These are phyloP conservation scores for Apiotrichum akiyoshidainum DNA, from an alignment of 1,284 basidiomycete species.

Conservation along the genomic window DNA sequence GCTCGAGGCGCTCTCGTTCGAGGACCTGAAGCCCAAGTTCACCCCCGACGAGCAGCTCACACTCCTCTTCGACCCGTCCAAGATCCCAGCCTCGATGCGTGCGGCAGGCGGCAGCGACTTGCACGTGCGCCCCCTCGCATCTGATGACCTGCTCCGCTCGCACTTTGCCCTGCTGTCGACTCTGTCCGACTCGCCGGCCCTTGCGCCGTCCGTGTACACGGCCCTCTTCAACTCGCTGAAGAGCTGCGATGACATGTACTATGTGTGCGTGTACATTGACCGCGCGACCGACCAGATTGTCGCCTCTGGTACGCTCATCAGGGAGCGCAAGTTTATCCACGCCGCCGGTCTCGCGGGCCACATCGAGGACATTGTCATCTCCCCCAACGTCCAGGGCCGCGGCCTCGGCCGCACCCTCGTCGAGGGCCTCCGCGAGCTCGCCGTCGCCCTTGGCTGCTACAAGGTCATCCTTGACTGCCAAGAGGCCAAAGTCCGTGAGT, in stretches of 20 bases:
- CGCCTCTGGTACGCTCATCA: conserved; percentile 75
- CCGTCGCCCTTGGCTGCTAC: conserved; percentile 75
- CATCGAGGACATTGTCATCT: conserved; percentile 96
- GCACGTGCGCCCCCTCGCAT: conserved; percentile 74
- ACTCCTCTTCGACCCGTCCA: conserved; percentile 67
- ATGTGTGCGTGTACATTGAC: conserved; percentile 77
- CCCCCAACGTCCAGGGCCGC: conserved; percentile 87
- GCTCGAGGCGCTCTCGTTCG: neutral
- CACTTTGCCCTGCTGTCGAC: conserved; percentile 80
- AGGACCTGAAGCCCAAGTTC: conserved; percentile 44
- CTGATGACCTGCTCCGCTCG: conserved; percentile 75
- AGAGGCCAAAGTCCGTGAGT: conserved; percentile 81
- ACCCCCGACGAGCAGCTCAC: conserved; percentile 69
- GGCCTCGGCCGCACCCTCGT: conserved; percentile 76
- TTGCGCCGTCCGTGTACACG: conserved; percentile 66
- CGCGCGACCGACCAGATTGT: conserved; percentile 73
- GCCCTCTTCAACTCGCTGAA: conserved; percentile 60
- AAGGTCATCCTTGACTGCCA: conserved; percentile 96
- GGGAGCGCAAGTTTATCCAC: conserved; percentile 91
- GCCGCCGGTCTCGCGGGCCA: conserved; percentile 79
- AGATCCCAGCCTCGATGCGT: conserved; percentile 53
- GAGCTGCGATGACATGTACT: conserved; percentile 65
- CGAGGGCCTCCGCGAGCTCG: conserved; percentile 72
- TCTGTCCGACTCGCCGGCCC: conserved; percentile 73
- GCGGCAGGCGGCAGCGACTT: conserved; percentile 27